Conservation (phyloP, 2,329 filamentous ascomycete species). For the Microsporum audouinii region DNA sequence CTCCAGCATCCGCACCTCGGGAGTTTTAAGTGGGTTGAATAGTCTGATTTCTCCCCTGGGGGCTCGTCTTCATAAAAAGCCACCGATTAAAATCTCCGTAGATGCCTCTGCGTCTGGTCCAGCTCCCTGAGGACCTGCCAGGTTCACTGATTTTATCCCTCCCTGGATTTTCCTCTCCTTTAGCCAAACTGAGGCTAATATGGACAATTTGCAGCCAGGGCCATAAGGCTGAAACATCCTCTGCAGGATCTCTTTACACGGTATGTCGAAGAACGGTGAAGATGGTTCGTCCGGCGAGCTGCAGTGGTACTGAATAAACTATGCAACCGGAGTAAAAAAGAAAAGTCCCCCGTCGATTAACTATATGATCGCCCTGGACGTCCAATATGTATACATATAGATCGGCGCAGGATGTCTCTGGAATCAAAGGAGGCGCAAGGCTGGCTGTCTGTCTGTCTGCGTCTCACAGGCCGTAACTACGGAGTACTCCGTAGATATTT, state of each 20-base stretch:
- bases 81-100: constrained; percentile 1
- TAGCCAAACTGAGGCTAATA: neutral
- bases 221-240: neutral
- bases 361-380: neutral
- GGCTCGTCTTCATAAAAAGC: neutral
- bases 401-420: neutral
- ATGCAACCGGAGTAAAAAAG: too few species aligned
- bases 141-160: neutral
- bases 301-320: too few species aligned
- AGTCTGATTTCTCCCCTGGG: neutral
- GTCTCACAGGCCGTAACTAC: neutral
- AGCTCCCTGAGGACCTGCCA: neutral
- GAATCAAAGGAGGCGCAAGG: neutral
- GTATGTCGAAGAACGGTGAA: neutral
- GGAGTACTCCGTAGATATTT: neutral
- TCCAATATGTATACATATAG: neutral
- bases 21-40: too few species aligned
- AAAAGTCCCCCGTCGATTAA: too few species aligned
- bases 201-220: neutral
- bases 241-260: neutral
- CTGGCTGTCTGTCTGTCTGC: neutral
- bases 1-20: too few species aligned
- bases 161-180: neutral
- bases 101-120: neutral
- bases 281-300: neutral